phyloP scores from a whole-genome alignment of 495 filamentous ascomycete species.

The Aspergillus carlsbadensis region DNA sequence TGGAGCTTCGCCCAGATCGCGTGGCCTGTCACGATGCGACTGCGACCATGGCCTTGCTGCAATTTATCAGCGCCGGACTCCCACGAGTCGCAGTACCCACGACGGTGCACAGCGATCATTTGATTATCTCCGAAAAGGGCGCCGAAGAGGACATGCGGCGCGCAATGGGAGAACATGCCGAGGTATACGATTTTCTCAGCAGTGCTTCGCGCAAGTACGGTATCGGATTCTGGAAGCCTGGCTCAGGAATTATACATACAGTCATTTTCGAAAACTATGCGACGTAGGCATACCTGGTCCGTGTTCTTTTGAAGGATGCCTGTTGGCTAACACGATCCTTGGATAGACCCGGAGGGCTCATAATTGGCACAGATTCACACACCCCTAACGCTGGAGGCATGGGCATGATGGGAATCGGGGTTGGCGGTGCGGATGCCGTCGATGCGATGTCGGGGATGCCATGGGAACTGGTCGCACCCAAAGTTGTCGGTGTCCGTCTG shows the following conservation, averaged over 20 bases:
- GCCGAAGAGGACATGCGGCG: slow-evolving; percentile 79
- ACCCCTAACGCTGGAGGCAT: slow-evolving; percentile 91
- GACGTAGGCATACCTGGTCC: slow-evolving; percentile 36
- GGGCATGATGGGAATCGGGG: slow-evolving; percentile 86
- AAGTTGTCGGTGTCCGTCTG: slow-evolving; percentile 82
- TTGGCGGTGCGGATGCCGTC: slow-evolving; percentile 89
- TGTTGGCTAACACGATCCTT: no score
- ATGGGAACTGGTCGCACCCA: slow-evolving; percentile 90
- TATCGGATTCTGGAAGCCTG: slow-evolving; percentile 93
- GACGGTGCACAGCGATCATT: slow-evolving; percentile 90
- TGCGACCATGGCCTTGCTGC: slow-evolving; percentile 91
- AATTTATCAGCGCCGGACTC: slow-evolving; percentile 93
- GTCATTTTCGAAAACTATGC: slow-evolving; percentile 92
- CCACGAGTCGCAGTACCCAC: slow-evolving; percentile 72
- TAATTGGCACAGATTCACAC: slow-evolving; percentile 93
- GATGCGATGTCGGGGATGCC: slow-evolving; percentile 91
- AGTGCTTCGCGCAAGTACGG: slow-evolving; percentile 89
- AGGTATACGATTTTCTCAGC: slow-evolving; percentile 90
- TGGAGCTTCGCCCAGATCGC: slow-evolving; percentile 83
- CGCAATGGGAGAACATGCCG: slow-evolving; percentile 81
- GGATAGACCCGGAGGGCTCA: slow-evolving; percentile 69
- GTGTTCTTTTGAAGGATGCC: no score
- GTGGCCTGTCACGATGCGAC: slow-evolving; percentile 96
- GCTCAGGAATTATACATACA: slow-evolving; percentile 93
- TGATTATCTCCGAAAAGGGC: slow-evolving; percentile 87